Evolutionary conservation across 1,284 basidiomycete species (phyloP), one percentile per base, ranked within the genome.

Genomic region (Moesziomyces aphidis): DNA sequence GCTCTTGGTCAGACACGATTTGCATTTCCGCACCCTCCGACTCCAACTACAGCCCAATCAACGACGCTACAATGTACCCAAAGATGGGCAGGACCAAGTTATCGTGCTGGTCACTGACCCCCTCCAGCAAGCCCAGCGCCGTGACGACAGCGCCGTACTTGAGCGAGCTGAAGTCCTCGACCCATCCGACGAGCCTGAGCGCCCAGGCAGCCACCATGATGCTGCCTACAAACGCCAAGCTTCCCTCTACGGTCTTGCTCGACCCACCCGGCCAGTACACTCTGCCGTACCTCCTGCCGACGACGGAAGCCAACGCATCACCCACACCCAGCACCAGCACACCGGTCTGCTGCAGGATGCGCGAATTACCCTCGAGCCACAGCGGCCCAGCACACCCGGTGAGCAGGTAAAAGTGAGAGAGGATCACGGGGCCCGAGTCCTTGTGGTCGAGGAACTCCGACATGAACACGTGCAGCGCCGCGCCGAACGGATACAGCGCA

Each of bases 361-460:
- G 57, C 26, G 72, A 71, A 43, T 74, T 56, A 1, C 77, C 93
- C 87, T 99, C 97, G 56, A 99, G 88, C 97, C 97, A 99, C 24
- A 99, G 84, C 22, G 93, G 91, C 6, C 91, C 91, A 4, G 96
- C 95, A 85, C 95, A 98, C 0, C 97, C 97, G 0, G 94, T 94
- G 57, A 99, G 87, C 50, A 99, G 87, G 87, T 98, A 99, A 82
- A 99, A 98, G 85, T 99, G 97, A 81, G 93, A 95, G 69, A 99
- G 86, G 78, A 99, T 97, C 13, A 95, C 97, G 10, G 96, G 97
- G 6, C 97, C 97, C 50, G 91, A 89, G 85, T 99, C 97, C 87
- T 95, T 95, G 78, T 92, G 86, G 88, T 99, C 97, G 82, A 98
- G 87, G 82, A 99, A 99, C 85, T 99, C 96, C 86, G 70, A 75